Evolutionary conservation across 2,329 filamentous ascomycete species (phyloP).

Genomic region (Microcyclospora tardicrescens): DNA sequence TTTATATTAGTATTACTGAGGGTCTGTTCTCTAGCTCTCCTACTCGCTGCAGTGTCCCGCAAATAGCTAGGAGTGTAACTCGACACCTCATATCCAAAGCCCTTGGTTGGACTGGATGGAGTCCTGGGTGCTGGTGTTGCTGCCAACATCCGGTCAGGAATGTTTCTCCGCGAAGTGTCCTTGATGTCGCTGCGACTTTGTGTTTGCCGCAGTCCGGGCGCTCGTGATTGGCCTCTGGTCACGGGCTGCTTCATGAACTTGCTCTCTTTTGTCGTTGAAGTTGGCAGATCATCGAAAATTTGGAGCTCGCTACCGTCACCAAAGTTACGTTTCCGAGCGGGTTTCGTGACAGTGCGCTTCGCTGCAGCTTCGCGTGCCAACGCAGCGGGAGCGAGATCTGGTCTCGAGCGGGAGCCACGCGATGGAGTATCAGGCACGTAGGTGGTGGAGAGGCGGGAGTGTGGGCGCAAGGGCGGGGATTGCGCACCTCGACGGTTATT

Average conservation of each 20-base stretch:
- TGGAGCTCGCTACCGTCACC: conserved; percentile 90
- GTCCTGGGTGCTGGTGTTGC: conserved; percentile 32
- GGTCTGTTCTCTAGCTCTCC: conserved; percentile 46
- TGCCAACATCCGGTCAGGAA: conserved; percentile 32
- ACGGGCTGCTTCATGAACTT: conserved; percentile 71
- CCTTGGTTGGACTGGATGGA: conserved; percentile 43
- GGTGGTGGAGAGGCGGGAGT: conserved; percentile 35
- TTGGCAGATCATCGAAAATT: conserved; percentile 86
- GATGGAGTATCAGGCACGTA: conserved; percentile 38
- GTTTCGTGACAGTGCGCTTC: conserved; percentile 63
- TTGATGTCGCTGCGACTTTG: conserved; percentile 19
- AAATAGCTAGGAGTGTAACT: conserved; percentile 48
- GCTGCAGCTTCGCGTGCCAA: conserved; percentile 40
- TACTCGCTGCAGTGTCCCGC: conserved; percentile 52
- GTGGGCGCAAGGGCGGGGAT: conserved; percentile 33
- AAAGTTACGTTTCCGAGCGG: conserved; percentile 58
- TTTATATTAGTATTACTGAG: conserved; percentile 25
- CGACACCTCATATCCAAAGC: conserved; percentile 25
- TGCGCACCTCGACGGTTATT: conserved; percentile 26
- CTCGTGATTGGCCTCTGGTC: conserved; percentile 52
- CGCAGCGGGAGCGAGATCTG: conserved; percentile 36
- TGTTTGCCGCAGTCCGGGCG: conserved; percentile 13
- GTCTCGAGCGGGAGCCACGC: conserved; percentile 24
- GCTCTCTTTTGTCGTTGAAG: conserved; percentile 67
- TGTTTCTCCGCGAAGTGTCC: conserved; percentile 16